Base-by-base conservation (phyloP, 2,329 filamentous ascomycete species). In the Aspergillus pseudoviridinutans region DNA sequence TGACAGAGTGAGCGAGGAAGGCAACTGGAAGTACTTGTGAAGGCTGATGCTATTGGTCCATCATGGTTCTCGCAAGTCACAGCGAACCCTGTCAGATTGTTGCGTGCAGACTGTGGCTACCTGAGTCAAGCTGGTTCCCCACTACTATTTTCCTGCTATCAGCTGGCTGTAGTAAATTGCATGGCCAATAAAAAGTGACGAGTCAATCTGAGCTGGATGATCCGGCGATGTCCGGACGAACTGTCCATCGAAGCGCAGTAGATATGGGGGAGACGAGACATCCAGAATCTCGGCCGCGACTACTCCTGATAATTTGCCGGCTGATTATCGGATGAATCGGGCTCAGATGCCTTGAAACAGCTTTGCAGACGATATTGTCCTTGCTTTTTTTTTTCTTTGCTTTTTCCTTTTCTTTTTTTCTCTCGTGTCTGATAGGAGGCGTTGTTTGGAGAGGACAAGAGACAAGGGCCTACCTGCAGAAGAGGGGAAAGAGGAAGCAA, bases 151-250 rank as follows among this genome's bases (percentile, higher is more conserved):
- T 38, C 32, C 32, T 38, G 2, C 32, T 3, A 17, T 38, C 14
- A 38, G 32, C 32, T 38, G 32, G 32, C 32, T 35, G 32, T 35
- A 17, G 32, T 17, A 35, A 14, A 35, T 41, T 32, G 38, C 47
- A 46, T 46, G 49, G 53, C 53, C 35, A 46, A 47, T 17, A 5
- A 12, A 8, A 22, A 17, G 32, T 25, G 27, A 10, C 10, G 27
- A 20, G 14, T 49, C 53, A 51, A 46, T 27, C 4, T 25, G 9
- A 24, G 20, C 8, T 44, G 25, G 27, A 20, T 22, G 38, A 55
- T 24, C 54, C 41, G 47, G 54, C 38, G 51, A 51, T 27, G 38
- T 29, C 49, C 54, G 46, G 54, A 55, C 54, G 54, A 55, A 55
- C 54, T 55, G 54, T 49, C 47, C 27, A 55, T 55, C 49, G 54